phyloP scores from a whole-genome alignment of 306 rosid genomes.

The Sphenostylis stenocarpa region DNA sequence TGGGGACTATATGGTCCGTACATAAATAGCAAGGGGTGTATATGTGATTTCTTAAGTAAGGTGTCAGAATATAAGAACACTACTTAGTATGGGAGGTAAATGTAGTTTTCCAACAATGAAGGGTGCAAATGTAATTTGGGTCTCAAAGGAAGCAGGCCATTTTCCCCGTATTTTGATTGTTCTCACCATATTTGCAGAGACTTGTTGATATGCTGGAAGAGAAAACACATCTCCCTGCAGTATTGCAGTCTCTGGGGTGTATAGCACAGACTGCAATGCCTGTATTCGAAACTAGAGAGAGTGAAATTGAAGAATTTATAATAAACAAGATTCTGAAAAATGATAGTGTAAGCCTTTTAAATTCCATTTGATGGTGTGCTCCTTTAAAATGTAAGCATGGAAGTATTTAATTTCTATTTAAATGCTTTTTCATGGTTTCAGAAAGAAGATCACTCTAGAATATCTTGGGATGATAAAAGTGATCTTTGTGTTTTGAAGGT shows the following conservation, averaged over 20 bases:
- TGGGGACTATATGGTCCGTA: neutral
- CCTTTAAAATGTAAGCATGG: conserved; percentile 31
- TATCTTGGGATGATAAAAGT: conserved; percentile 82
- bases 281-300: conserved; percentile 95
- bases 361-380: conserved; percentile 11
- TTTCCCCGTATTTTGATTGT: conserved; percentile 28
- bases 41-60: conserved; percentile 3
- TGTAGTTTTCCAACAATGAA: conserved; percentile 14
- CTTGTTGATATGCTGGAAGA: conserved; percentile 97
- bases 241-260: conserved; percentile 95
- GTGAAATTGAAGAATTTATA: conserved; percentile 82
- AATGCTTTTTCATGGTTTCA: conserved; percentile 49
- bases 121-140: neutral
- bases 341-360: conserved; percentile 61
- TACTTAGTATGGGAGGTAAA: neutral
- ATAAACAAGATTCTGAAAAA: conserved; percentile 73
- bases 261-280: conserved; percentile 99
- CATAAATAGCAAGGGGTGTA: neutral
- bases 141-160: neutral
- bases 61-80: neutral
- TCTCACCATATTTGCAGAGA: conserved; percentile 59
- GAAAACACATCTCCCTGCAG: conserved; percentile 88
- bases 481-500: conserved; percentile 91
- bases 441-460: conserved; percentile 60
- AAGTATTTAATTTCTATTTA: conserved; percentile 31